Evolutionary conservation across 225 moss, liverwort and hornwort genomes (phyloP).

Genomic region (Pseudoscleropodium purum): DNA sequence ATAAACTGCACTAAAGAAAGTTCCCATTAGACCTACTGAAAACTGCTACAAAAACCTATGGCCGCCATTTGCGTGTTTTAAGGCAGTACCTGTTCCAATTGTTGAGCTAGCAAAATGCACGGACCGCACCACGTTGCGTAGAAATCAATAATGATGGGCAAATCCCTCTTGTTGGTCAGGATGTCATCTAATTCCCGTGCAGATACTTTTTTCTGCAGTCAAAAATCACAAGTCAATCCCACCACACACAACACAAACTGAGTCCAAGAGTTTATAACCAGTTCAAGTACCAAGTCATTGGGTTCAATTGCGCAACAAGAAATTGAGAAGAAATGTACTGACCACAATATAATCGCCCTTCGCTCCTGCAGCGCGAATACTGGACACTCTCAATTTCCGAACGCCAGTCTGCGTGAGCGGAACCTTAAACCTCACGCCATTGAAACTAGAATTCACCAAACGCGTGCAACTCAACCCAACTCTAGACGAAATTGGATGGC

Average conservation of each 20-base stretch:
- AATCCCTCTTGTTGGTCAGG: conserved; percentile 51
- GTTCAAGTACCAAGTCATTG: not conserved
- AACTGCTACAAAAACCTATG: not conserved
- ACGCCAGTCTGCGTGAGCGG: not conserved
- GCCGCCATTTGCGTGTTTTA: not conserved
- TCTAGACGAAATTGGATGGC: not conserved
- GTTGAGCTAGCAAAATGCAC: conserved; percentile 87
- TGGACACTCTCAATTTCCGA: not conserved
- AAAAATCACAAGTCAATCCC: not conserved
- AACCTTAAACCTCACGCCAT: conserved; percentile 6
- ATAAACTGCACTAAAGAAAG: not conserved
- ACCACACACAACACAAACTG: not conserved
- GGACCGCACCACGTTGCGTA: conserved; percentile 99
- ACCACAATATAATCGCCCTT: conserved; percentile 42
- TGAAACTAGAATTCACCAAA: not conserved
- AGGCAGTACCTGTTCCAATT: conserved; percentile 63
- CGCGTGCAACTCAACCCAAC: not conserved
- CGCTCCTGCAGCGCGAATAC: conserved; percentile 26
- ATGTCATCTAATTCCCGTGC: conserved; percentile 84
- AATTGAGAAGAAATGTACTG: not conserved
- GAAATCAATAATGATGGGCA: conserved; percentile 88
- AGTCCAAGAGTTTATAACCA: not conserved
- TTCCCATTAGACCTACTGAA: not conserved
- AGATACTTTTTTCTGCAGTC: conserved; percentile 74
- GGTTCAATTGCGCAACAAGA: not conserved